Evolutionary conservation across 192 early-diverging fungal genomes (phyloP).

Genomic region (Coemansia nantahalensis): DNA sequence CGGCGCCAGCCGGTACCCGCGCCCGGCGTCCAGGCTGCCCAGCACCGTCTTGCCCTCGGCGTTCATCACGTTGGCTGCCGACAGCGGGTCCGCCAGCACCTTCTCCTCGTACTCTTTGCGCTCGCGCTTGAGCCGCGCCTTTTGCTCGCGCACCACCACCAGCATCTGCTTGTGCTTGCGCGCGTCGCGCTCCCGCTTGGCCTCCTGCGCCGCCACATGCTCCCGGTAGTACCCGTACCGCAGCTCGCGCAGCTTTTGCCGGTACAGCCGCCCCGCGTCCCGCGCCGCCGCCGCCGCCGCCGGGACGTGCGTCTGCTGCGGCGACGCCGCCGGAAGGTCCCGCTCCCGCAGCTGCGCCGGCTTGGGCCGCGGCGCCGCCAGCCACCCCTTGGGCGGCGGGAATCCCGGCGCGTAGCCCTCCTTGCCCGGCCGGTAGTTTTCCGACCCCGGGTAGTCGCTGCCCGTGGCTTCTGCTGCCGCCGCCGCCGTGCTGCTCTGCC

Average conservation of each 20-base stretch:
- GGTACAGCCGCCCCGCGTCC: slow-evolving; percentile 19
- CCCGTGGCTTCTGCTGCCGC: too few species aligned
- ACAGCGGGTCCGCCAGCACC: slow-evolving; percentile 43
- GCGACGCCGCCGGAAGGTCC: slow-evolving; percentile 14
- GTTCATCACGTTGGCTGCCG: slow-evolving; percentile 51
- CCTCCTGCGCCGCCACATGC: slow-evolving; percentile 18
- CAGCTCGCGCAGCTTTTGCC: slow-evolving; percentile 23
- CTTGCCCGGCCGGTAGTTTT: slow-evolving; percentile 43
- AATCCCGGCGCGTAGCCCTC: slow-evolving; percentile 54
- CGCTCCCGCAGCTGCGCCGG: not conserved
- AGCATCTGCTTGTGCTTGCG: slow-evolving; percentile 2
- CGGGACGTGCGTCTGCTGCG: slow-evolving; percentile 6
- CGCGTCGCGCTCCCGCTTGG: slow-evolving; percentile 9
- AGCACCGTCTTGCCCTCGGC: slow-evolving; percentile 43
- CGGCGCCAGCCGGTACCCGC: slow-evolving; percentile 33
- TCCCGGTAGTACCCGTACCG: slow-evolving; percentile 32
- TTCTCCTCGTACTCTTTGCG: slow-evolving; percentile 26
- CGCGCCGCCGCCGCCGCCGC: not conserved
- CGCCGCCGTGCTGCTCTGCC: too few species aligned
- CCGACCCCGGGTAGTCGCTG: slow-evolving; percentile 26
- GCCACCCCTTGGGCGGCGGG: slow-evolving; percentile 42
- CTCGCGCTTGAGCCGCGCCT: slow-evolving; percentile 21
- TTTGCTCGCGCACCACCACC: slow-evolving; percentile 9
- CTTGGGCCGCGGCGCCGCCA: not conserved
- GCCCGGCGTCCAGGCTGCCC: slow-evolving; percentile 13